phyloP scores from a whole-genome alignment of 306 rosid genomes.

The Cyclanthera cordifolia region DNA sequence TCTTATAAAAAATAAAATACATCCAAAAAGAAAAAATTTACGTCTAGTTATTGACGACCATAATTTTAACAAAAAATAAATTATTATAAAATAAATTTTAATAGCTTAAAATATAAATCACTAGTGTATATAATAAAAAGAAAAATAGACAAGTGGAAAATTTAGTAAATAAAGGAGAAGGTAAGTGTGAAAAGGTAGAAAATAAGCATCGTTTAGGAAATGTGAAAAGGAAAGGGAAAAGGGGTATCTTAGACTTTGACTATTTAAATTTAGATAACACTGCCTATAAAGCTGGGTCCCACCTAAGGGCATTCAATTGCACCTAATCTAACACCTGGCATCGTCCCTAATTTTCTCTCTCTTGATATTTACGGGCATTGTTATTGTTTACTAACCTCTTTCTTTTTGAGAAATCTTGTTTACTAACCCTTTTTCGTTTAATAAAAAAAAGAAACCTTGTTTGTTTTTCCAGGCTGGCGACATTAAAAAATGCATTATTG shows the following conservation, averaged over 20 bases:
- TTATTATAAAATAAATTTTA: too few species aligned
- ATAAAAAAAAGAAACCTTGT: too few species aligned
- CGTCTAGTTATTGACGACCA: too few species aligned
- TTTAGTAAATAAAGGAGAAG: not conserved
- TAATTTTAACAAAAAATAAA: too few species aligned
- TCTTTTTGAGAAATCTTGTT: too few species aligned
- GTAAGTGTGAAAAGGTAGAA: not conserved
- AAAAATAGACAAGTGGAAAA: not conserved
- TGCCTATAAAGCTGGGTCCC: not conserved
- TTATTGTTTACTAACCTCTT: not conserved
- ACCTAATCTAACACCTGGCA: not conserved
- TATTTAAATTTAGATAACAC: not conserved
- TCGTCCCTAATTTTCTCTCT: not conserved
- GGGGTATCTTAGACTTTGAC: slow-evolving; percentile 13
- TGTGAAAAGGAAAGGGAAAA: not conserved
- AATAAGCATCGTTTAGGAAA: not conserved
- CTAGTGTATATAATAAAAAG: too few species aligned
- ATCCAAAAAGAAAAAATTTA: too few species aligned
- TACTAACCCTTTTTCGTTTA: too few species aligned
- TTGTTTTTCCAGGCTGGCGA: not conserved
- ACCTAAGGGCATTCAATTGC: not conserved
- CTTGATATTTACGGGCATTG: not conserved
- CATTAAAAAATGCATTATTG: not conserved
- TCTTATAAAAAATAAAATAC: too few species aligned
- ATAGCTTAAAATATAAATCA: too few species aligned